Base-by-base conservation (phyloP, 805 yeast species). In the Kluyveromyces nonfermentans region DNA sequence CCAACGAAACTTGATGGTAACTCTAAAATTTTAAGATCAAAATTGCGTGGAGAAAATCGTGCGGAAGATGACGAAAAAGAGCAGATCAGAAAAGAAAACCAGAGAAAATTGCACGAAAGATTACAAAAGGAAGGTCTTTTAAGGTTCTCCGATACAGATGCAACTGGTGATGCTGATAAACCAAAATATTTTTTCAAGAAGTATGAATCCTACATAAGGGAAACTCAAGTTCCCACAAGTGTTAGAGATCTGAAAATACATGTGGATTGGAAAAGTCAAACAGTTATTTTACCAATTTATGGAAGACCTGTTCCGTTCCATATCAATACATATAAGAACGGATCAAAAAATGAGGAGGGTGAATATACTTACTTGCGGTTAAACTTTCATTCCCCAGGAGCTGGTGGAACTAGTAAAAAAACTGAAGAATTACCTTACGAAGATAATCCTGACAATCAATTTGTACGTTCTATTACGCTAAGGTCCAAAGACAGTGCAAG, bases 291-390 rank as follows among this genome's bases (percentile, higher is more conserved):
- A 46, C 98, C 98, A 41, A 83, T 90, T 46, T 77, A 82, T 56
- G 98, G 98, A 50, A 75, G 97, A 57, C 97, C 97, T 1, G 97
- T 93, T 42, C 98, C 98, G 19, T 90, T 93, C 72, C 98, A 90
- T 63, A 88, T 90, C 59, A 87, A 87, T 62, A 73, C 97, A 4
- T 89, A 85, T 68, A 90, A 89, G 58, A 89, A 86, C 60, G 97
- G 96, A 40, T 84, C 95, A 9, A 89, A 88, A 58, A 86, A 82
- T 50, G 98, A 93, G 58, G 97, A 93, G 70, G 97, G 97, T 42
- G 97, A 89, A 53, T 88, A 77, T 63, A 88, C 96, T 1, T 89
- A 85, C 59, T 62, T 90, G 56, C 79, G 98, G 64, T 73, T 90
- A 58, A 90, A 90, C 62, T 87, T 90, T 72, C 80, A 89, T 62